Conservation (phyloP, 2,329 filamentous ascomycete genomes). For the Penicillium glabrum region DNA sequence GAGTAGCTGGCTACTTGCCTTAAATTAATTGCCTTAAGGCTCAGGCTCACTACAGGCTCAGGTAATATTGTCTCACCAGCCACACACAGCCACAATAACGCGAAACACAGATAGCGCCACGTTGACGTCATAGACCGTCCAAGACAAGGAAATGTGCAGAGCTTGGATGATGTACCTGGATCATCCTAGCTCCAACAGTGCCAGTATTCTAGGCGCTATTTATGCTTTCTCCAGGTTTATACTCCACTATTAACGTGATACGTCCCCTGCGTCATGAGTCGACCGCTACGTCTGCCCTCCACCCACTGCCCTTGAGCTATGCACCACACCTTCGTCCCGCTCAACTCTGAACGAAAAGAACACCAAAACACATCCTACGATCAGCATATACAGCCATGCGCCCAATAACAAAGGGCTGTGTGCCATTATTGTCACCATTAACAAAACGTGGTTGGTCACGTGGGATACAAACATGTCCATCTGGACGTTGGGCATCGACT, state of each 20-base stretch:
- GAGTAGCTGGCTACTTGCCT: too few species aligned
- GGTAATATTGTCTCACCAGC: too few species aligned
- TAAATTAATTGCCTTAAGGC: too few species aligned
- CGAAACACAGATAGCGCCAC: slow-evolving; percentile 2
- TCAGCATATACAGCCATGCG: slow-evolving; percentile 6
- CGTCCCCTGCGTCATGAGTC: slow-evolving; percentile 6
- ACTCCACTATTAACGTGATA: neutral
- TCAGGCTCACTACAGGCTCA: too few species aligned
- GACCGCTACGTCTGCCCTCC: neutral
- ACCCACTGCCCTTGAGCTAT: neutral
- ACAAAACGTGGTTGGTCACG: slow-evolving; percentile 2
- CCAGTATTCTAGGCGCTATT: neutral
- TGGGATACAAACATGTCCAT: neutral
- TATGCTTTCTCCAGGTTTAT: neutral
- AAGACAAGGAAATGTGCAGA: neutral
- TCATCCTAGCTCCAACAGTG: neutral
- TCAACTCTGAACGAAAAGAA: neutral
- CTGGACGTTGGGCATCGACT: neutral
- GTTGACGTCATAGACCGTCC: slow-evolving; percentile 5
- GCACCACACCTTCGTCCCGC: neutral
- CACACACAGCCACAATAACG: neutral
- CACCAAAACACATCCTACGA: neutral
- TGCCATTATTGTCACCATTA: slow-evolving; percentile 8
- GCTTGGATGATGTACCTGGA: slow-evolving; percentile 1
- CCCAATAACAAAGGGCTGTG: slow-evolving; percentile 7